Evolutionary conservation across 345 rosid genomes (phyloP).

Genomic region (Aquilaria yunnanensis): DNA sequence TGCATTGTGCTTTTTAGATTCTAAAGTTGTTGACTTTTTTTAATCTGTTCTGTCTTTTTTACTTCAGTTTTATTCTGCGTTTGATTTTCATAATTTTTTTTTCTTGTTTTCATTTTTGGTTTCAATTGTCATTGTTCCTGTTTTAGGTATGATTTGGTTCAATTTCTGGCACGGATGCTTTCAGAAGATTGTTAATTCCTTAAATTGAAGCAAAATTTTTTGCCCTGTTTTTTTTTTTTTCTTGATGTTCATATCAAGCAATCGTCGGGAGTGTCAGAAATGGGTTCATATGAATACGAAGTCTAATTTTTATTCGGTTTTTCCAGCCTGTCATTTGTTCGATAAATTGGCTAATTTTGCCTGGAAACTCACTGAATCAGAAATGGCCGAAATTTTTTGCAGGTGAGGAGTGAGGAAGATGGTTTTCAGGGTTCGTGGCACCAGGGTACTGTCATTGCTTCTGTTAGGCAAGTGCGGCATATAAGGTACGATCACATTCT

Average conservation of each 20-base stretch:
- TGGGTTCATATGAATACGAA: background rate
- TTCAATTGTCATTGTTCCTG: too few species aligned
- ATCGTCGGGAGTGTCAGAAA: background rate
- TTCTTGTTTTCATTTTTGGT: too few species aligned
- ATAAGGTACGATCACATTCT: slow-evolving; percentile 48
- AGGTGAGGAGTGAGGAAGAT: slow-evolving; percentile 64
- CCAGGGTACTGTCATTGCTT: slow-evolving; percentile 31
- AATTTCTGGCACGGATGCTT: too few species aligned
- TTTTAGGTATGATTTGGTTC: too few species aligned
- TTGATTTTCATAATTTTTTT: too few species aligned
- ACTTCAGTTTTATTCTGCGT: too few species aligned
- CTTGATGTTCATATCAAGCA: background rate
- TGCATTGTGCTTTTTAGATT: too few species aligned
- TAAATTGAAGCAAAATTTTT: background rate
- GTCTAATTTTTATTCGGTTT: background rate
- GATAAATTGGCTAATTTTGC: background rate
- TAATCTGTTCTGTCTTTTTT: too few species aligned
- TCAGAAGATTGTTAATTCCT: background rate
- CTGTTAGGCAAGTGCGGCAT: background rate
- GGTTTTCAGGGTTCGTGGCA: slow-evolving; percentile 74
- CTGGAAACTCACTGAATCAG: background rate
- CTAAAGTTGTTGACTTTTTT: slow-evolving; percentile 1
- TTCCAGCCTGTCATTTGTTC: background rate
- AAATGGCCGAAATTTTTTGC: slow-evolving; percentile 8
- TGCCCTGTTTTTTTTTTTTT: background rate